A percentile compares a stretch with the other conserved stretches of the same genome.
phyloP scores from a whole-genome alignment of 2,329 filamentous ascomycete species.

The Plenodomus biglobosus region DNA sequence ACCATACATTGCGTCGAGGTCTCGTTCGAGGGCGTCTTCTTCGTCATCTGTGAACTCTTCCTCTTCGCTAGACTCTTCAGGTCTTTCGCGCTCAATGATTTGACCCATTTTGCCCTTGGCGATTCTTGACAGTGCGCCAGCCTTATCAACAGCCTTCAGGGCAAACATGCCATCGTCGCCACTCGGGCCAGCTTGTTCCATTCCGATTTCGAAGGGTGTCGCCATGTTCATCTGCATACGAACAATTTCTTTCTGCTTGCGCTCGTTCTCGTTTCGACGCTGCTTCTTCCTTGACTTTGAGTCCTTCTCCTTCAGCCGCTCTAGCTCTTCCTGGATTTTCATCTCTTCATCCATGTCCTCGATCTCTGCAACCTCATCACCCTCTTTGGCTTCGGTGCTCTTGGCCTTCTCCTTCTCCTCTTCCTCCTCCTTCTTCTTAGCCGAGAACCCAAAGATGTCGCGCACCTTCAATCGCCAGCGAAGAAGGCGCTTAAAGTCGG shows the following conservation, averaged over 20 bases:
- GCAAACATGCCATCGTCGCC: conserved; percentile 85
- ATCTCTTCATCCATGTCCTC: conserved; percentile 94
- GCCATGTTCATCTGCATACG: conserved; percentile 98
- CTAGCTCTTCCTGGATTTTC: conserved; percentile 82
- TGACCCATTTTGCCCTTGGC: conserved; percentile 77
- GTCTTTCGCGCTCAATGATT: conserved; percentile 56
- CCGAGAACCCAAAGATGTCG: conserved; percentile 83
- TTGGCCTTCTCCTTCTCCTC: conserved; percentile 50
- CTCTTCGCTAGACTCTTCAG: conserved; percentile 50
- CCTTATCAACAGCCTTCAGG: conserved; percentile 78
- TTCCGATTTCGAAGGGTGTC: conserved; percentile 90
- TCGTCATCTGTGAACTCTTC: conserved; percentile 70
- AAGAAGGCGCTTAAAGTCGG: conserved; percentile 88
- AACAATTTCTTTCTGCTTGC: conserved; percentile 91
- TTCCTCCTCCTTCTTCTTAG: conserved; percentile 65
- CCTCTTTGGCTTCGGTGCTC: conserved; percentile 44
- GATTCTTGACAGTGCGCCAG: conserved; percentile 68
- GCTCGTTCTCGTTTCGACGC: conserved; percentile 84
- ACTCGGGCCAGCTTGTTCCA: conserved; percentile 78
- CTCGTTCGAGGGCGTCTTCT: conserved; percentile 76
- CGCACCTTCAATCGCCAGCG: conserved; percentile 88
- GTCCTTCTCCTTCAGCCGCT: conserved; percentile 78
- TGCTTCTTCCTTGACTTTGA: conserved; percentile 77
- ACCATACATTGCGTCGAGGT: conserved; percentile 86
- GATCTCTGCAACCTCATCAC: conserved; percentile 75